A percentile compares a stretch with the other conserved stretches of the same genome.
These are phyloP conservation scores for Puccinellia tenuiflora DNA, from an alignment of 176 grass and related monocot genomes.

Conservation along the genomic window DNA sequence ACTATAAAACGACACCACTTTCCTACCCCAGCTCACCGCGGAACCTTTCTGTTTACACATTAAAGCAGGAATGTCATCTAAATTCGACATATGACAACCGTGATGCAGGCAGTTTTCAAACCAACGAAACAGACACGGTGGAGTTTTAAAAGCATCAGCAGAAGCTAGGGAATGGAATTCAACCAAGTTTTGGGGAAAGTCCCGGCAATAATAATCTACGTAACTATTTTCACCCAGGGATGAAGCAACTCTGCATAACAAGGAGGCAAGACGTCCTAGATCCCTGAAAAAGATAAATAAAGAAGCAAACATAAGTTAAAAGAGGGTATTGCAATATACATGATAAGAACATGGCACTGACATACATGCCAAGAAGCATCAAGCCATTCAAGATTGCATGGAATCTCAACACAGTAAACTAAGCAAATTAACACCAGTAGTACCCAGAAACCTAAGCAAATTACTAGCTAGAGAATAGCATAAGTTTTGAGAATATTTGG, in stretches of 20 bases:
- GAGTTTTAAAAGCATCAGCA: conserved; percentile 38
- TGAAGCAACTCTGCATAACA: conserved; percentile 67
- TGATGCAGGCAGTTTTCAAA: conserved; percentile 64
- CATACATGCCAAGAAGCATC: conserved; percentile 6
- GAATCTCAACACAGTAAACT: conserved; percentile 9
- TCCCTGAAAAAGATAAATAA: conserved; percentile 60
- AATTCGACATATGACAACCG: conserved; percentile 38
- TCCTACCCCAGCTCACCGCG: conserved; percentile 75
- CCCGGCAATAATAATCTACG: conserved; percentile 84
- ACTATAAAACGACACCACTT: conserved; percentile 87
- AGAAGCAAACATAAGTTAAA: conserved; percentile 7
- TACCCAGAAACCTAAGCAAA: conserved; percentile 1
- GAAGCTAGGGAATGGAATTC: conserved; percentile 43
- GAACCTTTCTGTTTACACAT: conserved; percentile 61
- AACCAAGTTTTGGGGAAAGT: conserved; percentile 68
- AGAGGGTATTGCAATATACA: background rate
- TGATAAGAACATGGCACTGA: background rate
- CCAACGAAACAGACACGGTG: conserved; percentile 79
- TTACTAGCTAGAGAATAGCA: background rate
- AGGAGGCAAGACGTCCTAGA: conserved; percentile 55
- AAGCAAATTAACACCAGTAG: background rate
- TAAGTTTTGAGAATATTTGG: background rate
- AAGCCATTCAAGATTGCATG: conserved; percentile 3
- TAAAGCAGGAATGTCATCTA: conserved; percentile 66
- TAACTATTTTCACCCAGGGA: conserved; percentile 62